Percentiles rank a stretch among this genome's conserved stretches.
Evolutionary conservation across 1,139 yeast species (phyloP).

Genomic region (Taiozyma sp.): DNA sequence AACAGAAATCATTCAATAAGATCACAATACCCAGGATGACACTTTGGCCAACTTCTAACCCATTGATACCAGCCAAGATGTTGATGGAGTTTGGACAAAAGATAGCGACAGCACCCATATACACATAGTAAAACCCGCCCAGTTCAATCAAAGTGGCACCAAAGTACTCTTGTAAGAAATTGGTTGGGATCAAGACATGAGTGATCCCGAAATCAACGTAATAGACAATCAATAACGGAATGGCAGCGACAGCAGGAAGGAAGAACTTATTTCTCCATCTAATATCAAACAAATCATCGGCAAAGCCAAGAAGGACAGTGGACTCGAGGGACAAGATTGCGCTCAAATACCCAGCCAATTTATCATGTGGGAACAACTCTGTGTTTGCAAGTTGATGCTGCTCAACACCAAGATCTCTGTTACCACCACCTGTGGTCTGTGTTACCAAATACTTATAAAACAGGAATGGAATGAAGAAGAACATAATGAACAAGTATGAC

Average conservation of each 20-base stretch:
- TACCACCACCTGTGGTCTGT: constrained; percentile 52
- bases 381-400: constrained; percentile 9
- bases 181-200: constrained; percentile 74
- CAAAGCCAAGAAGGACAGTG: constrained; percentile 80
- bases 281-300: constrained; percentile 92
- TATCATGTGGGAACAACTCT: constrained; percentile 72
- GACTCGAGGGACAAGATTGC: constrained; percentile 81
- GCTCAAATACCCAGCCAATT: constrained; percentile 79
- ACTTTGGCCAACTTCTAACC: constrained; percentile 94
- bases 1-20: constrained; percentile 71
- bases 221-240: constrained; percentile 87
- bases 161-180: constrained; percentile 42
- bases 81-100: constrained; percentile 97
- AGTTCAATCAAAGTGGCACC: constrained; percentile 56
- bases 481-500: constrained; percentile 75
- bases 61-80: constrained; percentile 93
- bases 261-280: constrained; percentile 98
- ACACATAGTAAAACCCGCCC: constrained; percentile 73
- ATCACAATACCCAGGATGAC: constrained; percentile 70
- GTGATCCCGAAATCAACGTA: constrained; percentile 95
- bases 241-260: constrained; percentile 89
- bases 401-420: constrained; percentile 34
- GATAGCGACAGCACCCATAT: constrained; percentile 89
- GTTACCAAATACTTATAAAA: constrained; percentile 76
- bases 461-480: constrained; percentile 83